Conservation (phyloP, 176 grass and related monocot species). For the Ensete ventricosum region DNA sequence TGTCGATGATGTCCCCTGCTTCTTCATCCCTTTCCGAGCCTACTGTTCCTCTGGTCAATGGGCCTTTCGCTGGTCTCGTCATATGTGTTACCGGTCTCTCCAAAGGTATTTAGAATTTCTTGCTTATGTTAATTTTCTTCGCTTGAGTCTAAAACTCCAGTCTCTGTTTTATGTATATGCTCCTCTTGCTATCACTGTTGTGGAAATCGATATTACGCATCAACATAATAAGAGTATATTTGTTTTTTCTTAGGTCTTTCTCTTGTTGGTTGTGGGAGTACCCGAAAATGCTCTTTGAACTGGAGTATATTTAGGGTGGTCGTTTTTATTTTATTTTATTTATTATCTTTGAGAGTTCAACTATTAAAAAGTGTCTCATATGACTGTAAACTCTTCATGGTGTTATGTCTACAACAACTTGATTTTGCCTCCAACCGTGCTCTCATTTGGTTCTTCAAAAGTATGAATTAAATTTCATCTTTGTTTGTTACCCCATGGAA, state of each 20-base stretch:
- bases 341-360: not conserved
- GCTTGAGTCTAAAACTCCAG: not conserved
- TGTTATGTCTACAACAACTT: not conserved
- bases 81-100: conserved; percentile 93
- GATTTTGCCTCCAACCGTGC: not conserved
- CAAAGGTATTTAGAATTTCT: conserved; percentile 46
- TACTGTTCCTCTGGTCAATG: not conserved
- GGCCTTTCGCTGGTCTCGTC: conserved; percentile 70
- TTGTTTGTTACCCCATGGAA: too few relatives aligned
- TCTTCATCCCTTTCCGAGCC: conserved; percentile 25
- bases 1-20: conserved; percentile 39
- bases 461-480: not conserved
- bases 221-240: not conserved
- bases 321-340: not conserved
- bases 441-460: not conserved
- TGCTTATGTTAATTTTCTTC: not conserved
- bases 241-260: not conserved
- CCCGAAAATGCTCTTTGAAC: too few relatives aligned
- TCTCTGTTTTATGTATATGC: not conserved
- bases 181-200: not conserved
- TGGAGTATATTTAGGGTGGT: not conserved
- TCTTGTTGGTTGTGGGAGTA: not conserved
- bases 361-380: not conserved
- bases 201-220: not conserved
- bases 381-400: not conserved